Percentiles rank a stretch among this genome's conserved stretches.
Conservation (phyloP, 352 stramenopile species). For the Globisporangium apiculatum region DNA sequence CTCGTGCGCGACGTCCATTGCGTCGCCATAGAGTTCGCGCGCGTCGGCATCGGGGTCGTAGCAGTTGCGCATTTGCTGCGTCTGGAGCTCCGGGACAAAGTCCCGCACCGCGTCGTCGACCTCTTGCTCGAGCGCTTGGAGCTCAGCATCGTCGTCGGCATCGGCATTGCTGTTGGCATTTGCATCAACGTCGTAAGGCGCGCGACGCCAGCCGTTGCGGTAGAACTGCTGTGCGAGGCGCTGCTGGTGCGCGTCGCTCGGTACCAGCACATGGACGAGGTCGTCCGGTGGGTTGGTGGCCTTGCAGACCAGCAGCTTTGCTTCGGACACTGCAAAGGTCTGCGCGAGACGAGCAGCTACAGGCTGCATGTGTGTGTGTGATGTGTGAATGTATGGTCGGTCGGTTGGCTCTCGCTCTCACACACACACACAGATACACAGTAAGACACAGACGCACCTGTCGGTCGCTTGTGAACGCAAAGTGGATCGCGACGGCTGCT, state of each 20-base stretch:
- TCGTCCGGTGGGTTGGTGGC: constrained; percentile 4
- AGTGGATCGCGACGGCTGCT: constrained; percentile 41
- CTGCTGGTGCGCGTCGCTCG: constrained; percentile 25
- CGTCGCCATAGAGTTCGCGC: constrained; percentile 8
- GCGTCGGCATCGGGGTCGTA: constrained; percentile 12
- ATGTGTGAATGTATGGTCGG: too few relatives aligned
- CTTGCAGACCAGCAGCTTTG: constrained; percentile 1
- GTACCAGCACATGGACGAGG: constrained; percentile 28
- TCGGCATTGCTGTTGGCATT: neutral
- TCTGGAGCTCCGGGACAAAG: constrained; percentile 30
- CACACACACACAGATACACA: too few relatives aligned
- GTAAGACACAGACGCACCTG: constrained; percentile 8
- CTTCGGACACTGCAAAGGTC: constrained; percentile 11
- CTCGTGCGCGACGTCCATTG: constrained; percentile 26
- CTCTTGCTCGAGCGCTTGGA: constrained; percentile 19
- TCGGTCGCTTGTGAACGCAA: constrained; percentile 26
- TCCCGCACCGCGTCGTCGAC: constrained; percentile 27
- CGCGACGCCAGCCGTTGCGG: constrained; percentile 31
- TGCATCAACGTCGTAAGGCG: neutral
- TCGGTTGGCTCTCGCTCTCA: neutral
- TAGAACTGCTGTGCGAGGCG: constrained; percentile 41
- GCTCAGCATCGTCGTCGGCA: constrained; percentile 1
- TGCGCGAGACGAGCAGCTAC: constrained; percentile 14
- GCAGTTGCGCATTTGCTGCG: neutral
- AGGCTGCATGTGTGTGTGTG: neutral